Conservation (phyloP, 768 basidiomycete species). For the Floccularia luteovirens region DNA sequence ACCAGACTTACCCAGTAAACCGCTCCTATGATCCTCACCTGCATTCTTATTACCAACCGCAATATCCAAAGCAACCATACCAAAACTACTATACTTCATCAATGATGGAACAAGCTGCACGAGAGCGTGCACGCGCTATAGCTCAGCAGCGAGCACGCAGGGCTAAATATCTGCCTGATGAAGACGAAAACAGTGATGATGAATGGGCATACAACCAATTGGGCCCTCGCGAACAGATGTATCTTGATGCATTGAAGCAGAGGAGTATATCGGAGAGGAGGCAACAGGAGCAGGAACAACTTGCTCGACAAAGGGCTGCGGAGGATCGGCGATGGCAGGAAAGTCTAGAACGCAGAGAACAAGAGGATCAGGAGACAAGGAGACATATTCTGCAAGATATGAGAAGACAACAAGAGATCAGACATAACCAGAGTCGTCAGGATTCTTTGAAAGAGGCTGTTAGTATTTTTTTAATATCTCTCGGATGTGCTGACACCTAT, state of each 20-base stretch:
- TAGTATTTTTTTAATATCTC: no score
- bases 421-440: slow-evolving; percentile 7
- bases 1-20: slow-evolving; percentile 9
- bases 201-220: slow-evolving; percentile 17
- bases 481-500: no score
- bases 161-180: slow-evolving; percentile 32
- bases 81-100: no score
- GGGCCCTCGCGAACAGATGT: slow-evolving; percentile 21
- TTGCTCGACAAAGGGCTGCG: slow-evolving; percentile 11
- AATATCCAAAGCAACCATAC: not conserved
- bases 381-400: slow-evolving; percentile 8
- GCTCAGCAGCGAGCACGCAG: slow-evolving; percentile 26
- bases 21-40: slow-evolving; percentile 19
- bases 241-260: slow-evolving; percentile 21
- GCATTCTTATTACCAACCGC: slow-evolving; percentile 13
- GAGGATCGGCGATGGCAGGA: slow-evolving; percentile 11
- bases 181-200: slow-evolving; percentile 22
- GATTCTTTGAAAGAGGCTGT: no score
- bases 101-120: not conserved
- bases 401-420: slow-evolving; percentile 6
- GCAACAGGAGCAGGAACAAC: slow-evolving; percentile 12
- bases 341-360: slow-evolving; percentile 2
- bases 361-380: slow-evolving; percentile 8
- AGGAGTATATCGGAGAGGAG: slow-evolving; percentile 19
- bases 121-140: slow-evolving; percentile 16